These are phyloP conservation scores for Ustilago cynodontis DNA, from an alignment of 1,284 basidiomycete species.

Conservation along the genomic window DNA sequence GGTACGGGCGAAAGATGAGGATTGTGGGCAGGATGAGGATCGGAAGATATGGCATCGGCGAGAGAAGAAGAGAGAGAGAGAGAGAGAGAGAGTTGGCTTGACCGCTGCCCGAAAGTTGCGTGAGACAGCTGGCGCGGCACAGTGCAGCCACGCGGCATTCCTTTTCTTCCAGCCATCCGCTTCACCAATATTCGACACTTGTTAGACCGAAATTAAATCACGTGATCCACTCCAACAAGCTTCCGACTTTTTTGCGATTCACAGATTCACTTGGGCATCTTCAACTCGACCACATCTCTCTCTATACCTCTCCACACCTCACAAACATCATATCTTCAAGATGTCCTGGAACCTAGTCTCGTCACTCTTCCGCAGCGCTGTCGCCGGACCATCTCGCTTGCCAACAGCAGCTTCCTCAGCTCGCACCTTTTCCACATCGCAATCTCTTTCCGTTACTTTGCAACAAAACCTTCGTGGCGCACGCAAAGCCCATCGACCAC, in stretches of 20 bases:
- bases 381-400: slow-evolving; percentile 35
- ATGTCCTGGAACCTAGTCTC: slow-evolving; percentile 24
- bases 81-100: neutral
- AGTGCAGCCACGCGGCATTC: too few species aligned
- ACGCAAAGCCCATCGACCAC: slow-evolving; percentile 68
- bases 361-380: slow-evolving; percentile 27
- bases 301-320: too few species aligned
- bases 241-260: neutral
- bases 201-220: neutral
- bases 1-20: neutral
- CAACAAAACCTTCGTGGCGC: slow-evolving; percentile 68
- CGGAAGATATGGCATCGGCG: neutral
- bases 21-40: neutral
- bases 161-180: neutral
- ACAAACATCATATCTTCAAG: neutral
- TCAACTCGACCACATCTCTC: neutral
- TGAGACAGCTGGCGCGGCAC: neutral
- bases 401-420: neutral
- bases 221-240: neutral
- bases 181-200: neutral
- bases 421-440: slow-evolving; percentile 59
- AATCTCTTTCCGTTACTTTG: slow-evolving; percentile 56
- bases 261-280: neutral
- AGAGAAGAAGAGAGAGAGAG: neutral
- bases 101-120: slow-evolving; percentile 3